A percentile compares a stretch with the other conserved stretches of the same genome.
Evolutionary conservation across 169 alveolate species (phyloP).

Genomic region (Plasmodium relictum): DNA sequence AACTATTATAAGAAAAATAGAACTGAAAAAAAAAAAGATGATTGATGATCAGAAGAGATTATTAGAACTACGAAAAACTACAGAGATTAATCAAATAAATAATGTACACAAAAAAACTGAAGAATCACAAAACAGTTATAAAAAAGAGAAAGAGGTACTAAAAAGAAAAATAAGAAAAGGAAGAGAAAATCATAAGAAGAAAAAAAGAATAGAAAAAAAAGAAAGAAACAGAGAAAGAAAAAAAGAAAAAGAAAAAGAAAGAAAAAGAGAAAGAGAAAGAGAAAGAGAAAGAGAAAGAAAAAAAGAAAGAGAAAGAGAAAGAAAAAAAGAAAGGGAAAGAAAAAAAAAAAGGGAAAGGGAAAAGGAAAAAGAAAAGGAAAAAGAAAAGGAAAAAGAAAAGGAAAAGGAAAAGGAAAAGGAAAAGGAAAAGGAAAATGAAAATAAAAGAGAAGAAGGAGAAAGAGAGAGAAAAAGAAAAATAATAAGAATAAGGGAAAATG

Average conservation of each 20-base stretch:
- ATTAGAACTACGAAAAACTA: constrained; percentile 32
- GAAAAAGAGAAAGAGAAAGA: not conserved
- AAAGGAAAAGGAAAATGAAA: not conserved
- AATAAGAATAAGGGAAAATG: constrained; percentile 1
- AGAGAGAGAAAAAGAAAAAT: not conserved
- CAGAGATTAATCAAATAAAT: constrained; percentile 11
- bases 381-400: not conserved
- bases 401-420: constrained; percentile 6
- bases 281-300: not conserved
- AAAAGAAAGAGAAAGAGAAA: not conserved
- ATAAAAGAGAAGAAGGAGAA: not conserved
- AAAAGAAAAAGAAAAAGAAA: constrained; percentile 4
- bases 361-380: not conserved
- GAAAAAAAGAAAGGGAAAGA: not conserved
- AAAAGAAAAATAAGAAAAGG: not conserved
- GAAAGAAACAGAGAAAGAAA: not conserved
- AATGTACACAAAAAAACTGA: not conserved
- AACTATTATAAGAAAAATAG: constrained; percentile 70
- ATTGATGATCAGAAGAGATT: constrained; percentile 54
- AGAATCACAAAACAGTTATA: not conserved
- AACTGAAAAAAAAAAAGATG: constrained; percentile 50
- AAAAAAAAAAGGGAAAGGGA: constrained; percentile 8
- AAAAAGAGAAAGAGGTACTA: constrained; percentile 1
- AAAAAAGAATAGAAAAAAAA: constrained; percentile 12
- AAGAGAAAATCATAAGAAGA: constrained; percentile 4